Evolutionary conservation across 2,329 filamentous ascomycete genomes (phyloP), one percentile per base, ranked within the genome.

Genomic region (Neofusicoccum parvum): DNA sequence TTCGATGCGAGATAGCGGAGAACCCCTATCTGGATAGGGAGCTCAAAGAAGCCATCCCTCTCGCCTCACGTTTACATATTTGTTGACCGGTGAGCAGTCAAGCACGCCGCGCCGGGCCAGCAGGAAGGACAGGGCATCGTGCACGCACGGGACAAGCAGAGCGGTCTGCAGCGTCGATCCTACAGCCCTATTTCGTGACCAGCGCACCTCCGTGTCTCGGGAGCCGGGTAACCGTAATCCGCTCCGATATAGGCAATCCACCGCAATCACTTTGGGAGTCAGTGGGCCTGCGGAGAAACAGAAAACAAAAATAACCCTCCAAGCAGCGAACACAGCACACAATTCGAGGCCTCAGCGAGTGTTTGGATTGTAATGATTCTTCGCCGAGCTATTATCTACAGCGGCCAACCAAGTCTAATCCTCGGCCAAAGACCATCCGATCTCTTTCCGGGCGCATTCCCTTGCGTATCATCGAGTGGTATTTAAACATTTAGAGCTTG

Each of bases 401-500:
- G 43, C 56, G 41, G 54, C 14, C 41, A 46, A 45, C 41, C 36
- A 43, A 32, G 43, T 48, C 56, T 48, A 49, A 60, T 37, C 51
- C 37, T 23, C 41, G 32, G 43, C 43, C n/a, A 15, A 37, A 48
- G 17, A 36, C 15, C 54, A 45, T 34, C 23, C 15, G 23, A 12
- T 27, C 11, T 53, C 50, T 53, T 20, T n/a, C 15, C n/a, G 11
- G 27, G 23, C 54, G 23, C 4, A 17, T 34, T 36, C 15, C 39
- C 27, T 34, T 48, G 56, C 56, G 49, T 36, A 60, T 60, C 56
- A 60, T 60, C 56, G 56, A 32, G 43, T 60, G 56, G 56, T 60
- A 60, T 60, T 39, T 34, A n/a, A 36, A 15, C 10, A 5, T 53
- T 56, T 77, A 80, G 72, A 80, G 74, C 76, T 80, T 80, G 77